phyloP scores from a whole-genome alignment of 495 filamentous ascomycete species.

The Neurospora terricola region DNA sequence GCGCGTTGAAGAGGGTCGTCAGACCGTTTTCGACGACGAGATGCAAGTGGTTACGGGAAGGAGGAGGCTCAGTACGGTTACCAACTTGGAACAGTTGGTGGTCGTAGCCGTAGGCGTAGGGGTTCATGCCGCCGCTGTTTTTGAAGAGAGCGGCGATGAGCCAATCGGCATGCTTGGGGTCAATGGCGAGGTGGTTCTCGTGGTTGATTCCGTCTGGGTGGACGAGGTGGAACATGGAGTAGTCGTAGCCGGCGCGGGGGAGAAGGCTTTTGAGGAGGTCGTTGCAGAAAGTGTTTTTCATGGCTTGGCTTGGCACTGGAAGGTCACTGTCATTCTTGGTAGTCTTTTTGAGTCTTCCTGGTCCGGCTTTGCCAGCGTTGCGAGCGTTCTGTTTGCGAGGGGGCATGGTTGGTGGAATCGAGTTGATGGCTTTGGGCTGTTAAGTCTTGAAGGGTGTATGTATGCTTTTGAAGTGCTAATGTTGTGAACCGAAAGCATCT shows the following conservation, averaged over 20 bases:
- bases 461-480: neutral
- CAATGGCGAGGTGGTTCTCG: neutral
- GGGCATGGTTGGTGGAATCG: neutral
- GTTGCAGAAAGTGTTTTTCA: neutral
- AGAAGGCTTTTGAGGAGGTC: neutral
- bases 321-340: neutral
- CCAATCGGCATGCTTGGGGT: neutral
- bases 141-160: neutral
- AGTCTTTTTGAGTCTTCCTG: neutral
- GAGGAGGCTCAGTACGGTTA: neutral
- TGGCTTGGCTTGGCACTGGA: neutral
- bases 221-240: neutral
- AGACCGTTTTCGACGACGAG: neutral
- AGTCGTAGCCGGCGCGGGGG: neutral
- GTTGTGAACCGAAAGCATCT: neutral
- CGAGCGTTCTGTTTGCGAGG: neutral
- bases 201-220: neutral
- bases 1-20: neutral
- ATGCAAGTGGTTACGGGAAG: neutral
- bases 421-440: neutral
- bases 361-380: neutral
- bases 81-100: neutral
- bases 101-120: neutral
- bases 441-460: neutral
- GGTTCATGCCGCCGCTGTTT: neutral